Evolutionary conservation across 768 basidiomycete genomes (phyloP), one percentile per base, ranked within the genome.

Genomic region (Leccinum imitatum): DNA sequence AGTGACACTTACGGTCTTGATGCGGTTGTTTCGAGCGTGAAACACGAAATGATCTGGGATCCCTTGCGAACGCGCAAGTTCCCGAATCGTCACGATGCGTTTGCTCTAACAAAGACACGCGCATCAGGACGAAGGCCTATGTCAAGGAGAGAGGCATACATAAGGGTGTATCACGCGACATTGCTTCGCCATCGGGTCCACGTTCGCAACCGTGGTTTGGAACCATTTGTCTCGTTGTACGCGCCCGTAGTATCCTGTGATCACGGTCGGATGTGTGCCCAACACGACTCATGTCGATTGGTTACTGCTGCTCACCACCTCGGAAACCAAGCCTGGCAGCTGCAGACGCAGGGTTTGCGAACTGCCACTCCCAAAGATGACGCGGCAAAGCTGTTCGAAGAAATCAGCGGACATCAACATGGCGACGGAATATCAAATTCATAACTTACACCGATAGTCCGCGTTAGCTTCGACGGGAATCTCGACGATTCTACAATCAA

Each of bases 101-200:
- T 81, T 81, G 62, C 84, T 86, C 91, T 93, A 4, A 25, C 25
- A 19, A 19, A 11, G n/a, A 31, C 37, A 3, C 21, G 5, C 14
- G 19, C 10, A 15, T 59, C 19, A 60, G 25, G 15, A 48, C 14
- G 23, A 35, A 57, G 47, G 10, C 8, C 6, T n/a, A 1, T 25
- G 46, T 10, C 6, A 23, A 7, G 46, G 14, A 21, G 19, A 37
- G 17, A 8, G 53, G 65, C 83, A 56, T 71, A 89, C 88, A 56
- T 78, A 79, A 8, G 90, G 87, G 65, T 90, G 81, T 10, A 93
- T 75, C 14, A 92, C 86, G 44, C 78, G 79, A 61, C 82, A 81
- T 64, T 92, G 91, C 68, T 91, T 93, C 4, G 89, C 91, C 2
- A 84, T 90, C 0, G 90, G 90, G 54, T 86, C 84, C 44, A 93